A percentile compares a stretch with the other conserved stretches of the same genome.
Evolutionary conservation across 148 eudicot genomes (phyloP).

Genomic region (Rheum nobile): DNA sequence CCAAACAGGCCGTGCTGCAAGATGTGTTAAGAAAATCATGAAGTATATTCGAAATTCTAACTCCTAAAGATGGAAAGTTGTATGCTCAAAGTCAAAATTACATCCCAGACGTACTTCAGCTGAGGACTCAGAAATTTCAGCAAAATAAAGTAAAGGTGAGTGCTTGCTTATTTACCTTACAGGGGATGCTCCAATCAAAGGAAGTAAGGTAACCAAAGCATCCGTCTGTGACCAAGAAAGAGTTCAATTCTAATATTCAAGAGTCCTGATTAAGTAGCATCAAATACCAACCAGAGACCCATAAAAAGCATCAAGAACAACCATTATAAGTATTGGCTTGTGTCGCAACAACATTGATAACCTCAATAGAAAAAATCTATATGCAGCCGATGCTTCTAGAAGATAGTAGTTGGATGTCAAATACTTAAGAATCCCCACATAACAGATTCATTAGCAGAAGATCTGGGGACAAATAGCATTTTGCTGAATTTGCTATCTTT

Average conservation of each 20-base stretch:
- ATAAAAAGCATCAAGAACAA: neutral
- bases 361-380: neutral
- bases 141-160: neutral
- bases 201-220: conserved; percentile 74
- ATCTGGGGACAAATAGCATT: neutral
- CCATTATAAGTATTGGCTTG: neutral
- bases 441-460: neutral
- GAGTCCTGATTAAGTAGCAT: neutral
- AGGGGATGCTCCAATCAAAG: conserved; percentile 82
- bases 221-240: conserved; percentile 51
- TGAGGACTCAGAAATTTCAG: neutral
- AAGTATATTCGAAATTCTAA: neutral
- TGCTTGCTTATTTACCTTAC: conserved; percentile 40
- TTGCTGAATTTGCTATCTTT: neutral
- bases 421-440: neutral
- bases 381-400: neutral
- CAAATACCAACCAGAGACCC: neutral
- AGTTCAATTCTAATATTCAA: neutral
- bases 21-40: neutral
- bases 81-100: neutral
- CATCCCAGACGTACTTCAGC: neutral
- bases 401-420: neutral
- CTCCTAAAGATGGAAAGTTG: neutral
- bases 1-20: conserved; percentile 74
- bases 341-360: neutral